Evolutionary conservation across 495 filamentous ascomycete genomes (phyloP).

Genomic region (Trichoderma virens): DNA sequence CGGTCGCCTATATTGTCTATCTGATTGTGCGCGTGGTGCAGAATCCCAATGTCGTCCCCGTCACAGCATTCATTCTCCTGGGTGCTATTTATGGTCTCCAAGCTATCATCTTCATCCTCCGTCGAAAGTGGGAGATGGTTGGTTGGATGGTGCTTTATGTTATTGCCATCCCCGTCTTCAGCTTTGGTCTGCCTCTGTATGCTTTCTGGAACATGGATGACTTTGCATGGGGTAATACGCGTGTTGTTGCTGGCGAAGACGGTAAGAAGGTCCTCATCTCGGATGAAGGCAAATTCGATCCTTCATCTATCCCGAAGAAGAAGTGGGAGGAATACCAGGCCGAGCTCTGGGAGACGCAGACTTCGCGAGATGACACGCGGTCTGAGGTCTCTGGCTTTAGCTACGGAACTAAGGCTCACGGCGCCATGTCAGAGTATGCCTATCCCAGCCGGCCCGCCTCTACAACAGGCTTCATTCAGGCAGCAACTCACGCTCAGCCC

Average conservation of each 20-base stretch:
- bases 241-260: constrained; percentile 92
- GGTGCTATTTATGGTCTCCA: constrained; percentile 95
- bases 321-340: constrained; percentile 98
- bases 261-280: constrained; percentile 88
- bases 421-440: constrained; percentile 54
- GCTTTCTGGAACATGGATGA: constrained; percentile 99
- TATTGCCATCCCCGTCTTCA: constrained; percentile 84
- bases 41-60: constrained; percentile 56
- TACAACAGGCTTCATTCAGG: constrained; percentile 49
- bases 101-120: constrained; percentile 91
- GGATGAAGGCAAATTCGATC: constrained; percentile 98
- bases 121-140: constrained; percentile 98
- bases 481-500: constrained; percentile 19
- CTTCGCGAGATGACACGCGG: constrained; percentile 67
- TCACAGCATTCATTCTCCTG: constrained; percentile 81
- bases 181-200: constrained; percentile 85
- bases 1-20: constrained; percentile 85
- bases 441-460: constrained; percentile 64
- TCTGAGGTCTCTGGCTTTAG: constrained; percentile 89
- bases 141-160: constrained; percentile 99
- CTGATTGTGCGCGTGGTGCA: constrained; percentile 65
- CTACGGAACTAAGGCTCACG: constrained; percentile 72
- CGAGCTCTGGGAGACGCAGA: constrained; percentile 93
- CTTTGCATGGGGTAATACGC: constrained; percentile 96
- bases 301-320: constrained; percentile 85